Evolutionary conservation across 345 rosid species (phyloP).

Genomic region (Abelmoschus esculentus): DNA sequence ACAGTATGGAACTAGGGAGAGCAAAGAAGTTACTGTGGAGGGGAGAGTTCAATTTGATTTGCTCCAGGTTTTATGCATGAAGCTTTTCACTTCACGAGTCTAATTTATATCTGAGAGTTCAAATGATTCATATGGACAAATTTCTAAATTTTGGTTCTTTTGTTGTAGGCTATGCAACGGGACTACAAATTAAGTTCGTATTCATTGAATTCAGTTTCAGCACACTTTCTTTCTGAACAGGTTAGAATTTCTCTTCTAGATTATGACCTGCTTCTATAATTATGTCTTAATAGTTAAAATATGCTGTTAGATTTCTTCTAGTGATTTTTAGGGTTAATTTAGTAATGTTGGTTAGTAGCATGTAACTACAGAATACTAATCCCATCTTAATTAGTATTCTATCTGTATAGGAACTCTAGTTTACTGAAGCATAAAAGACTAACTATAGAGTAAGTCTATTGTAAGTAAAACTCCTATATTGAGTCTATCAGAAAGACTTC

Average conservation of each 20-base stretch:
- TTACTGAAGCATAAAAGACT: no score
- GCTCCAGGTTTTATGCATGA: slow-evolving; percentile 64
- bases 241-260: slow-evolving; percentile 27
- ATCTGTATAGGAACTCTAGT: no score
- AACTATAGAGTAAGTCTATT: no score
- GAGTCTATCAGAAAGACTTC: no score
- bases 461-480: no score
- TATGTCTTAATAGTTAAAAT: neutral
- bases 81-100: slow-evolving; percentile 12
- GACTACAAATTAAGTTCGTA: slow-evolving; percentile 93
- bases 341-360: no score
- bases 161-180: slow-evolving; percentile 65
- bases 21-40: slow-evolving; percentile 89
- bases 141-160: slow-evolving; percentile 10
- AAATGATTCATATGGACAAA: neutral
- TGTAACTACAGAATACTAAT: no score
- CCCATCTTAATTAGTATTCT: no score
- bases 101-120: slow-evolving; percentile 6
- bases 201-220: slow-evolving; percentile 91
- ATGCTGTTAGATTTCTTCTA: slow-evolving; percentile 2
- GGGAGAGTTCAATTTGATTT: slow-evolving; percentile 98
- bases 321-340: neutral
- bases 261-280: neutral
- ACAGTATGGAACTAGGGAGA: slow-evolving; percentile 87
- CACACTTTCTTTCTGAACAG: slow-evolving; percentile 98